Conservation (phyloP, 2,329 filamentous ascomycete species). For the Epichloe amarillans region DNA sequence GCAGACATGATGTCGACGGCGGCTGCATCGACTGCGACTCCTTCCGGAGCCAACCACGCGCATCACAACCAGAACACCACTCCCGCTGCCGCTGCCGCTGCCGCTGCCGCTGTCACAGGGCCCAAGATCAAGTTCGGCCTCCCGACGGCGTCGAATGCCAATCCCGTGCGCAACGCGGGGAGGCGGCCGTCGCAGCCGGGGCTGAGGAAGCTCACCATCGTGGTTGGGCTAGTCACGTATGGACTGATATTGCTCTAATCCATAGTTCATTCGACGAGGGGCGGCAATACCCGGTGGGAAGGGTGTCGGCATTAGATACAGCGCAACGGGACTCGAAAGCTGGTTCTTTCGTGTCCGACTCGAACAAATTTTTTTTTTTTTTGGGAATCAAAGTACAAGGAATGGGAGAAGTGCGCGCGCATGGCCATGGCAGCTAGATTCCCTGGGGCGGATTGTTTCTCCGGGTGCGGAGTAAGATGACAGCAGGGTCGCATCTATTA, state of each 20-base stretch:
- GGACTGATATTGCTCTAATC: slow-evolving; percentile 4
- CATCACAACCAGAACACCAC: background rate
- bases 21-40: background rate
- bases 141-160: background rate
- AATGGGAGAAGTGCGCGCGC: too few relatives aligned
- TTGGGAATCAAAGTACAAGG: too few relatives aligned
- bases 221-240: slow-evolving; percentile 5
- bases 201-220: slow-evolving; percentile 4
- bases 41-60: background rate
- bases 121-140: background rate
- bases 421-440: too few relatives aligned
- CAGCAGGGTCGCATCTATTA: too few relatives aligned
- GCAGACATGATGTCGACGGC: background rate
- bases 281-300: too few relatives aligned
- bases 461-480: too few relatives aligned
- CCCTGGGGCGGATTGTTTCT: too few relatives aligned
- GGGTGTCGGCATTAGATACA: too few relatives aligned
- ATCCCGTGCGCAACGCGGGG: slow-evolving; percentile 1
- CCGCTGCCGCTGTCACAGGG: background rate
- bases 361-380: too few relatives aligned
- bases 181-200: slow-evolving; percentile 5
- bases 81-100: too few relatives aligned
- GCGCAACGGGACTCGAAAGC: background rate
- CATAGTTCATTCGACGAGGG: background rate
- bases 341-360: background rate